These are phyloP conservation scores for Phytopythium oedochilum DNA, from an alignment of 352 stramenopile genomes.

Conservation along the genomic window DNA sequence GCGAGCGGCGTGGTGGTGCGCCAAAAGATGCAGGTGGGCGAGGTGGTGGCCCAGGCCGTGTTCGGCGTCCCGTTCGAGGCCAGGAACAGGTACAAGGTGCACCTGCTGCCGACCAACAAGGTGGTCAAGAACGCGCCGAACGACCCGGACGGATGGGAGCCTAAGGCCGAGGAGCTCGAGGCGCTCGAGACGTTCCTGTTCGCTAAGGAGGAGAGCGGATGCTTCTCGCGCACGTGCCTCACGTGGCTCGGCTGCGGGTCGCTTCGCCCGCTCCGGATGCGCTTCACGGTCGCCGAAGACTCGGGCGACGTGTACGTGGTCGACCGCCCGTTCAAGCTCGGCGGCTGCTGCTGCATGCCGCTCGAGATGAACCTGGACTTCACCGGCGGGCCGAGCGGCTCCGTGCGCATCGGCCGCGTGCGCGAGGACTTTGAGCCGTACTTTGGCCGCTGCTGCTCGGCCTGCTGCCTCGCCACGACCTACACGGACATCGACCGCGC, in stretches of 20 bases:
- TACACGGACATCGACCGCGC: constrained; percentile 62
- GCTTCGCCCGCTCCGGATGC: constrained; percentile 38
- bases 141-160: constrained; percentile 43
- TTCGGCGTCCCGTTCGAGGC: constrained; percentile 46
- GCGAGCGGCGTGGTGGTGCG: constrained; percentile 40
- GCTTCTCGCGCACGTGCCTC: constrained; percentile 23
- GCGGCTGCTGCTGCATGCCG: constrained; percentile 29
- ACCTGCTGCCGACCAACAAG: constrained; percentile 36
- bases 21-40: constrained; percentile 42
- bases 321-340: constrained; percentile 29
- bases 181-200: constrained; percentile 43
- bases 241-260: constrained; percentile 31
- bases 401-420: constrained; percentile 33
- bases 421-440: constrained; percentile 57
- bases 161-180: constrained; percentile 35
- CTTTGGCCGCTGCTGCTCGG: constrained; percentile 26
- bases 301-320: constrained; percentile 47
- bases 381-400: constrained; percentile 3
- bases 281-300: constrained; percentile 32
- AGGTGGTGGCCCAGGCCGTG: constrained; percentile 40
- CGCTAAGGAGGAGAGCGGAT: constrained; percentile 36
- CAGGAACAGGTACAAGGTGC: constrained; percentile 59
- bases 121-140: constrained; percentile 42
- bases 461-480: constrained; percentile 49
- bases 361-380: constrained; percentile 41